Conservation (phyloP, 345 rosid species). For the Physaria fendleri region DNA sequence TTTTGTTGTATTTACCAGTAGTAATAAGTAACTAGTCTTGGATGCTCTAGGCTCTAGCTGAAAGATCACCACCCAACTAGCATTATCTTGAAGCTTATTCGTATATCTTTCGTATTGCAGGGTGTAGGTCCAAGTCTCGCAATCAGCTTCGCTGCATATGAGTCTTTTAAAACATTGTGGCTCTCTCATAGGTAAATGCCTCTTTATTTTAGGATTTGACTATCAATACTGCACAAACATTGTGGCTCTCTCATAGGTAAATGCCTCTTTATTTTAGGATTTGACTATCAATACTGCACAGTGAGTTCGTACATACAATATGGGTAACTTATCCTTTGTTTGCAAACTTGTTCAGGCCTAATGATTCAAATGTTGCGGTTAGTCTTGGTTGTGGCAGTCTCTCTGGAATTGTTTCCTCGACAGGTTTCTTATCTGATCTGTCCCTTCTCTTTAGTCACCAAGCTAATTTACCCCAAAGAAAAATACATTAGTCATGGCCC, state of each 20-base stretch:
- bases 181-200: slow-evolving; percentile 52
- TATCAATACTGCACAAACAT: neutral
- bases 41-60: neutral
- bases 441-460: neutral
- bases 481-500: neutral
- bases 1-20: neutral
- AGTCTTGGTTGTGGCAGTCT: slow-evolving; percentile 92
- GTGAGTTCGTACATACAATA: neutral
- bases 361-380: slow-evolving; percentile 56
- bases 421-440: slow-evolving; percentile 48
- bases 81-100: neutral
- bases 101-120: slow-evolving; percentile 33
- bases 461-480: neutral
- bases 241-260: slow-evolving; percentile 76
- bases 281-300: neutral
- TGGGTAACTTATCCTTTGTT: neutral
- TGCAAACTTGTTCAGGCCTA: slow-evolving; percentile 43
- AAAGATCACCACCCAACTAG: neutral
- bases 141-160: slow-evolving; percentile 82
- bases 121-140: slow-evolving; percentile 96
- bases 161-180: slow-evolving; percentile 69
- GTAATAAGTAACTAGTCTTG: neutral
- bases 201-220: neutral
- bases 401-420: slow-evolving; percentile 95
- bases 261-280: neutral